Evolutionary conservation across 2,329 filamentous ascomycete genomes (phyloP), one percentile per base, ranked within the genome.

Genomic region (Helotiales sp.): DNA sequence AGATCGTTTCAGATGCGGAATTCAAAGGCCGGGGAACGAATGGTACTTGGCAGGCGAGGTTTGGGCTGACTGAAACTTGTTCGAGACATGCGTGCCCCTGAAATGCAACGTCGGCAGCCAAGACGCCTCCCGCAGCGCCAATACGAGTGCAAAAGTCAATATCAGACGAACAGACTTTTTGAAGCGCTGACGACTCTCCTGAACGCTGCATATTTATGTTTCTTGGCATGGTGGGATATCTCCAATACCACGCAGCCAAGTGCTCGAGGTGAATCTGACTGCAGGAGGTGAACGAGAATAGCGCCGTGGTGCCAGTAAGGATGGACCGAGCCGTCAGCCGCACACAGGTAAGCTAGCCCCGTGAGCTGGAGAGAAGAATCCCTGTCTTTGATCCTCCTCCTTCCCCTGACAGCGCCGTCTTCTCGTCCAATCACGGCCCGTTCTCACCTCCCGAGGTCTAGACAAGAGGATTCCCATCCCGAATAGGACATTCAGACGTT

Each of bases 401-500:
- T n/a, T n/a, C n/a, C n/a, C n/a, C n/a, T n/a, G n/a, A n/a, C n/a
- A n/a, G n/a, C n/a, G n/a, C n/a, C n/a, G n/a, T n/a, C n/a, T n/a
- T n/a, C n/a, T n/a, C n/a, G n/a, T n/a, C n/a, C n/a, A n/a, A n/a
- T n/a, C n/a, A n/a, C n/a, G 9, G 19, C 33, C 25, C 5, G 22
- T 22, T 17, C 47, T 33, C 29, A 8, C 13, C 46, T 19, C 19
- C 40, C n/a, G 24, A 40, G 17, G 9, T 13, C 1, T n/a, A n/a
- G n/a, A n/a, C n/a, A n/a, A n/a, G n/a, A n/a, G n/a, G n/a, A n/a
- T n/a, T n/a, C n/a, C n/a, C n/a, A n/a, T n/a, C n/a, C n/a, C n/a
- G n/a, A n/a, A n/a, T n/a, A n/a, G n/a, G n/a, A n/a, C n/a, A n/a
- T 38, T 51, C 52, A 58, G 56, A 58, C 52, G 47, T 58, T 58